Conservation (phyloP, 2,329 filamentous ascomycete species). For the Trichophyton rubrum region DNA sequence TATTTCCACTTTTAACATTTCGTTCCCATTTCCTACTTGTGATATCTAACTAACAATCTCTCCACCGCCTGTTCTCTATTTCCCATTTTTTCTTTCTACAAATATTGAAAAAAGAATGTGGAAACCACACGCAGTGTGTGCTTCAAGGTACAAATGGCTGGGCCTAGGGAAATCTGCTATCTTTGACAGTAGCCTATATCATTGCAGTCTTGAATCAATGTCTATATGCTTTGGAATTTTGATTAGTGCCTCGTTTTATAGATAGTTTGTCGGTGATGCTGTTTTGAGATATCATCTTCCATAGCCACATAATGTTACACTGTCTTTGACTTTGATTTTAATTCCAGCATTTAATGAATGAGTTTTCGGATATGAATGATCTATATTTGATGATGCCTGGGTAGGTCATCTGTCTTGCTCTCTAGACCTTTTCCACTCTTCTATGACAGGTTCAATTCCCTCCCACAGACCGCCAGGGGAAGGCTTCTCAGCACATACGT, state of each 20-base stretch:
- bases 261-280: not conserved
- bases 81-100: not conserved
- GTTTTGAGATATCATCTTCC: not conserved
- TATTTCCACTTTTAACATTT: not conserved
- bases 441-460: constrained; percentile 48
- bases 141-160: not conserved
- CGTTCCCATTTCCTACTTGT: not conserved
- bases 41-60: constrained; percentile 2
- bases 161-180: not conserved
- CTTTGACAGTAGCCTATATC: not conserved
- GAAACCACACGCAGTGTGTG: not conserved
- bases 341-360: no score
- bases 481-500: constrained; percentile 62
- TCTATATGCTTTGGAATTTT: not conserved
- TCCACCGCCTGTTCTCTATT: not conserved
- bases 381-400: no score
- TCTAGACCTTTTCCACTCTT: constrained; percentile 2
- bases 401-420: not conserved
- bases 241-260: not conserved
- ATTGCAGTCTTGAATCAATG: constrained; percentile 1
- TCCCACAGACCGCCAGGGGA: constrained; percentile 66
- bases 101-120: not conserved
- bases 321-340: not conserved
- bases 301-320: not conserved
- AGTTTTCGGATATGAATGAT: no score